Percentiles rank a stretch among this genome's conserved stretches.
Evolutionary conservation across 1,284 basidiomycete genomes (phyloP).

Genomic region (Pterulicium gracile): DNA sequence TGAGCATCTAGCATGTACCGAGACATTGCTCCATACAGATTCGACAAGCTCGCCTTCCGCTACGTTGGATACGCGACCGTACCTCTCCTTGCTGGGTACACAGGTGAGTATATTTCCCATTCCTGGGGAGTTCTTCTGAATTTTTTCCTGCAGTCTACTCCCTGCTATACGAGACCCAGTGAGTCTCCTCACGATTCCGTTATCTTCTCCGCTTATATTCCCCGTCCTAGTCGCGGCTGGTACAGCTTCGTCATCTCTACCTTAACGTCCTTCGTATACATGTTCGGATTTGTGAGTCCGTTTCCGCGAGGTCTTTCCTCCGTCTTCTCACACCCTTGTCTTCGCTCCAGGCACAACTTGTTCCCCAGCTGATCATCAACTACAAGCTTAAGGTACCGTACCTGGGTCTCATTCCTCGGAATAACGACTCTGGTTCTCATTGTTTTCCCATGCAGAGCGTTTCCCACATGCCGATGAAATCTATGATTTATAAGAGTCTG

Average conservation of each 20-base stretch:
- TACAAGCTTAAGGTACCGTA: constrained; percentile 81
- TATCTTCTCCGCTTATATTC: neutral
- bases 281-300: constrained; percentile 87
- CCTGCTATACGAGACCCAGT: constrained; percentile 78
- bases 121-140: neutral
- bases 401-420: constrained; percentile 9
- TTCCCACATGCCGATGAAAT: constrained; percentile 92
- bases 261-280: constrained; percentile 82
- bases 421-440: constrained; percentile 14
- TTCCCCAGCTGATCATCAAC: constrained; percentile 92
- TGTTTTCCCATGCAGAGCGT: constrained; percentile 56
- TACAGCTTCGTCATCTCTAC: constrained; percentile 91
- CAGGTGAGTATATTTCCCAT: constrained; percentile 17
- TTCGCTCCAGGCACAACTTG: constrained; percentile 61
- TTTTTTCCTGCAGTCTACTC: constrained; percentile 66
- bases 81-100: constrained; percentile 79
- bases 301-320: constrained; percentile 6
- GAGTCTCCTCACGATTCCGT: neutral
- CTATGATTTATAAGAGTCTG: constrained; percentile 92
- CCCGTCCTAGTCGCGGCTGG: constrained; percentile 57
- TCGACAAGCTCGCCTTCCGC: constrained; percentile 80
- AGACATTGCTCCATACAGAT: constrained; percentile 33
- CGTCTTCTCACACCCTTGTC: constrained; percentile 11
- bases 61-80: constrained; percentile 85
- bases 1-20: constrained; percentile 14